Conservation (phyloP, 2,329 filamentous ascomycete species). For the Cladosporium cucumerinum region DNA sequence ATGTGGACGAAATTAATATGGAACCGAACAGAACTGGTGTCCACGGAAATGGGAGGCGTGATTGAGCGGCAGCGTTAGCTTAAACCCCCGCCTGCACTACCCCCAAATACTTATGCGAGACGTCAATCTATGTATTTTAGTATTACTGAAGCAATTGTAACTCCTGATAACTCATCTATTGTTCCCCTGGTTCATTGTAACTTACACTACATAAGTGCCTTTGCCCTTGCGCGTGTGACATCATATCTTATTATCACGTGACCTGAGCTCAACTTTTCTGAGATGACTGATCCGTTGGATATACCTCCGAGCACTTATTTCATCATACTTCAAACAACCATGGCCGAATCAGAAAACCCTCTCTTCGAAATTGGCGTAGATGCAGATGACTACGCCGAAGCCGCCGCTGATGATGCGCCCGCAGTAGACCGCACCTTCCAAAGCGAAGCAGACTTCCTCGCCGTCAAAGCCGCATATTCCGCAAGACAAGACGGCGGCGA, state of each 20-base stretch:
- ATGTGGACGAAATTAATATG: slow-evolving; percentile 3
- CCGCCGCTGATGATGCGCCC: slow-evolving; percentile 26
- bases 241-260: slow-evolving; percentile 9
- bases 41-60: slow-evolving; percentile 1
- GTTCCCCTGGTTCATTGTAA: not conserved
- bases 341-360: slow-evolving; percentile 12
- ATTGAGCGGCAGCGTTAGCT: not conserved
- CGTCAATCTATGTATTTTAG: slow-evolving; percentile 17
- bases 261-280: not conserved
- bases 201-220: not conserved
- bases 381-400: slow-evolving; percentile 33
- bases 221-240: not conserved
- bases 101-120: slow-evolving; percentile 7
- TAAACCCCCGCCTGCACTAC: not conserved
- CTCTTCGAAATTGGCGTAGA: slow-evolving; percentile 32
- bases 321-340: not conserved
- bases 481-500: slow-evolving; percentile 33
- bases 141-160: slow-evolving; percentile 13
- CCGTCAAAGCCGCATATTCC: slow-evolving; percentile 30
- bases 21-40: slow-evolving; percentile 13
- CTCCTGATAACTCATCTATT: not conserved
- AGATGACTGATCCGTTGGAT: not conserved
- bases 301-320: not conserved
- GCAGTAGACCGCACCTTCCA: slow-evolving; percentile 31
- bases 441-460: slow-evolving; percentile 32